Conservation (phyloP, 306 rosid species). For the Cicer judaicum region DNA sequence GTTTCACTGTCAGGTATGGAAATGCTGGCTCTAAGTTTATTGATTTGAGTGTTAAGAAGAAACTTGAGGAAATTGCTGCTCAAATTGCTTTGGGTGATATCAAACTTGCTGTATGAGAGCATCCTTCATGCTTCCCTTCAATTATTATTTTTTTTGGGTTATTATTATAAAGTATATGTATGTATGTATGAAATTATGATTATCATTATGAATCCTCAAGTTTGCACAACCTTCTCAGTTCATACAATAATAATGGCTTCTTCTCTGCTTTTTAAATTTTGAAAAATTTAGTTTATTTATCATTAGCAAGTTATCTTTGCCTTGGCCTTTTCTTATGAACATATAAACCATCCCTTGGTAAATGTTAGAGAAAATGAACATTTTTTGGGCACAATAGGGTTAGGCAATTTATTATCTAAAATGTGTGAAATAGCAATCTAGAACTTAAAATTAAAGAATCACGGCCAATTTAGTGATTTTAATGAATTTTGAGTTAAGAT, state of each 20-base stretch:
- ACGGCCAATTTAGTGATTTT: no score
- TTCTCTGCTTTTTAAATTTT: neutral
- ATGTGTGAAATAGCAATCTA: no score
- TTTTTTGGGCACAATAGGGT: no score
- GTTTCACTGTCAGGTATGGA: constrained; percentile 85
- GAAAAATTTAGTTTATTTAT: neutral
- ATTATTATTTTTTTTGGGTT: constrained; percentile 29
- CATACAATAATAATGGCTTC: constrained; percentile 3
- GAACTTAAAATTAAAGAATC: no score
- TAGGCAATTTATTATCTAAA: no score
- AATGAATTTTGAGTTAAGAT: no score
- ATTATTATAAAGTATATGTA: constrained; percentile 5
- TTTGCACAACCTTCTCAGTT: constrained; percentile 37
- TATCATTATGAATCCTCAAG: constrained; percentile 8
- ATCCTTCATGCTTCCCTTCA: neutral
- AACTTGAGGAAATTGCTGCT: constrained; percentile 86
- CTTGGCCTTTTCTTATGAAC: no score
- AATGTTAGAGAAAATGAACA: no score
- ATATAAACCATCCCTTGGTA: no score
- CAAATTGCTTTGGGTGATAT: constrained; percentile 83
- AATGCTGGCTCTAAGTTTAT: constrained; percentile 75
- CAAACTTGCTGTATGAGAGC: constrained; percentile 49
- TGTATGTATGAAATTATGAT: constrained; percentile 10
- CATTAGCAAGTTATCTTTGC: neutral
- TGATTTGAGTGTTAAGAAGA: constrained; percentile 93